A percentile compares a stretch with the other conserved stretches of the same genome.
phyloP scores from a whole-genome alignment of 2,329 filamentous ascomycete genomes.

The Exophiala bonariae region DNA sequence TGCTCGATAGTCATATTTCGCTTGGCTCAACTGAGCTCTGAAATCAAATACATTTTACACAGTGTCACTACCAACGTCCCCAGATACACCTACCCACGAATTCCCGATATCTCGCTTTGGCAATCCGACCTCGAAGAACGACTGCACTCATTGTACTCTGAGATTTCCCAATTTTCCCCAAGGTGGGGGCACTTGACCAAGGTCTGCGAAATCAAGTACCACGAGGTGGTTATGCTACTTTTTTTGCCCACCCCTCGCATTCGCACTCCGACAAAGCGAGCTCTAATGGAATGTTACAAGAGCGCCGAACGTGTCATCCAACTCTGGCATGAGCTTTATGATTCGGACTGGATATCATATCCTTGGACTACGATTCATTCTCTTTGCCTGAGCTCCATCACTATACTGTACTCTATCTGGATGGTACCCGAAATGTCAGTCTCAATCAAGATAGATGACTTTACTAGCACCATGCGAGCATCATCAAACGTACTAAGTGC shows the following conservation, averaged over 20 bases:
- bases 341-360: slow-evolving; percentile 46
- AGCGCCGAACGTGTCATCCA: slow-evolving; percentile 45
- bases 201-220: slow-evolving; percentile 49
- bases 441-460: slow-evolving; percentile 37
- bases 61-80: slow-evolving; percentile 51
- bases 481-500: slow-evolving; percentile 52
- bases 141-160: slow-evolving; percentile 42
- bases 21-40: slow-evolving; percentile 50
- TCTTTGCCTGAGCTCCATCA: slow-evolving; percentile 49
- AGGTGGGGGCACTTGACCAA: background rate
- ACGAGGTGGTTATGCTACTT: slow-evolving; percentile 51
- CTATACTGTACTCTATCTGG: slow-evolving; percentile 54
- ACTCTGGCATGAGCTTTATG: slow-evolving; percentile 46
- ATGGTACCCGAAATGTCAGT: slow-evolving; percentile 44
- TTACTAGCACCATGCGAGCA: slow-evolving; percentile 45
- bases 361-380: slow-evolving; percentile 53
- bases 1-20: no score
- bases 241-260: slow-evolving; percentile 55
- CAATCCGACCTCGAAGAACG: slow-evolving; percentile 43
- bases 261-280: slow-evolving; percentile 45
- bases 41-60: slow-evolving; percentile 59
- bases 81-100: slow-evolving; percentile 49
- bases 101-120: slow-evolving; percentile 49
- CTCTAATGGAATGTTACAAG: slow-evolving; percentile 44
- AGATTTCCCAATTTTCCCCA: slow-evolving; percentile 33